These are phyloP conservation scores for Nothopassalora personata DNA, from an alignment of 2,329 filamentous ascomycete species.

Conservation along the genomic window DNA sequence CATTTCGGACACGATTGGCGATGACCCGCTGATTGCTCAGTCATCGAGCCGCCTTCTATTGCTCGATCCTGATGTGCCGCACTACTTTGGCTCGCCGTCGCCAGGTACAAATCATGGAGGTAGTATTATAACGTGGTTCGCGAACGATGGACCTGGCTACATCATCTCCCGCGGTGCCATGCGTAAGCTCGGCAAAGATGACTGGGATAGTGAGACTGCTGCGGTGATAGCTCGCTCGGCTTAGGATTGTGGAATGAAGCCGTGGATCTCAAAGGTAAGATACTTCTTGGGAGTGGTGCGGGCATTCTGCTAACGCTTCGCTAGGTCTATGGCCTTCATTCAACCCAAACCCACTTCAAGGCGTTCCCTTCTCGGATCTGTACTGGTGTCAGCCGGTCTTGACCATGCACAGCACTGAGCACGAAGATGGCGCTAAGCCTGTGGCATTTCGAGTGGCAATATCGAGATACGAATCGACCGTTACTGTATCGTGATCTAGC, in stretches of 20 bases:
- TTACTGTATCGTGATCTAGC: slow-evolving; percentile 30
- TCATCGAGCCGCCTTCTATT: slow-evolving; percentile 3
- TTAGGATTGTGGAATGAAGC: slow-evolving; percentile 43
- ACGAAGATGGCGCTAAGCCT: slow-evolving; percentile 48
- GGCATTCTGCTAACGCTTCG: not conserved
- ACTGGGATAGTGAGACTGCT: slow-evolving; percentile 31
- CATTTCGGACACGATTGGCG: too few relatives aligned
- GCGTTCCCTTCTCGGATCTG: slow-evolving; percentile 43
- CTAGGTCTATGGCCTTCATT: slow-evolving; percentile 44
- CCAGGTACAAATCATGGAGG: slow-evolving; percentile 32
- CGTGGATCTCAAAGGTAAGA: slow-evolving; percentile 37
- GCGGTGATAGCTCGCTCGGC: slow-evolving; percentile 47
- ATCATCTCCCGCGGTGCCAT: slow-evolving; percentile 44
- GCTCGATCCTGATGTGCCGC: slow-evolving; percentile 11
- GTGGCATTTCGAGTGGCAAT: slow-evolving; percentile 44
- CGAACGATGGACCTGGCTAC: slow-evolving; percentile 47
- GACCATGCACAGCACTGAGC: slow-evolving; percentile 46
- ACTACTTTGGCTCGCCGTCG: slow-evolving; percentile 17
- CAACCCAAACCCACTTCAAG: slow-evolving; percentile 46
- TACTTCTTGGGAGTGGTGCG: not conserved
- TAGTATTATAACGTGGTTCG: slow-evolving; percentile 36
- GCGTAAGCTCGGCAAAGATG: slow-evolving; percentile 36
- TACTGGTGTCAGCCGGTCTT: slow-evolving; percentile 50
- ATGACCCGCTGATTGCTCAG: too few relatives aligned
- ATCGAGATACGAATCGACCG: slow-evolving; percentile 25